phyloP scores from a whole-genome alignment of 2,329 filamentous ascomycete species.

The Xylariales sp. region DNA sequence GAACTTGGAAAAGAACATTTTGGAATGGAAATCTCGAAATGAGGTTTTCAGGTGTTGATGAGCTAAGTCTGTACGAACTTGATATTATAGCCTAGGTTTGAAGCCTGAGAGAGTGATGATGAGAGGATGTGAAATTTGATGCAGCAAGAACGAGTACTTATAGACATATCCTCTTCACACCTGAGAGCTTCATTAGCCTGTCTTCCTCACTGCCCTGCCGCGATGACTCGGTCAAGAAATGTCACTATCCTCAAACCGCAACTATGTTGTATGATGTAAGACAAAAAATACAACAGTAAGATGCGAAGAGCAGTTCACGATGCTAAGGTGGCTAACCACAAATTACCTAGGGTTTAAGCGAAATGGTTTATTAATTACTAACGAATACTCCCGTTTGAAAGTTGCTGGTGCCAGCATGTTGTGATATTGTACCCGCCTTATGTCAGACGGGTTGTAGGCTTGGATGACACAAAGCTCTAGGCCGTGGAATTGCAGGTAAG shows the following conservation, averaged over 20 bases:
- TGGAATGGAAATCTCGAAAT: neutral
- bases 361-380: too few relatives aligned
- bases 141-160: conserved; percentile 8
- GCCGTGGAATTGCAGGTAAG: too few relatives aligned
- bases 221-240: neutral
- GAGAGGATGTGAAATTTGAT: neutral
- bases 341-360: too few relatives aligned
- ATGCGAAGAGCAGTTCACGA: neutral
- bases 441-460: neutral
- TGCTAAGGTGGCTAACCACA: neutral
- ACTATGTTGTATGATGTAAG: conserved; percentile 6
- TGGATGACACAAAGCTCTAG: neutral
- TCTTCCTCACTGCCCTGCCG: neutral
- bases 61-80: neutral
- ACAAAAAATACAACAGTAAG: neutral
- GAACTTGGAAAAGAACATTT: conserved; percentile 18
- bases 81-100: too few relatives aligned
- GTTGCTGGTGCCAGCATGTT: conserved; percentile 16
- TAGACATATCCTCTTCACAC: neutral
- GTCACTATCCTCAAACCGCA: neutral
- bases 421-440: neutral
- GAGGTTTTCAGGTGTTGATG: neutral
- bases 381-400: too few relatives aligned
- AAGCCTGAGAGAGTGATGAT: neutral
- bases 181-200: neutral